phyloP scores from a whole-genome alignment of 495 filamentous ascomycete species.

The Tetracladium setigerum region DNA sequence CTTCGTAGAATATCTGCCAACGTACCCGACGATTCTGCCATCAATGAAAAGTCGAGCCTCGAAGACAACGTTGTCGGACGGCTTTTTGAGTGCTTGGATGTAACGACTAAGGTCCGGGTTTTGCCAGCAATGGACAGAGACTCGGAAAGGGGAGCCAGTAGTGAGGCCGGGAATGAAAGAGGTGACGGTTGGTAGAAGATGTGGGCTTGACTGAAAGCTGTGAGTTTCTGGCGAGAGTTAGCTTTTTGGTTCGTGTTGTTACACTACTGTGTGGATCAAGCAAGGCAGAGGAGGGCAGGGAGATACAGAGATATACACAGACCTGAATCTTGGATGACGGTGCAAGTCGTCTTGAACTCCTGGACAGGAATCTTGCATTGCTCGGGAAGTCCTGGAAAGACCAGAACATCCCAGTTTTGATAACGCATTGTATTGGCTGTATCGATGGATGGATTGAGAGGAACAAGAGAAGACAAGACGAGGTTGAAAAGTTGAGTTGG shows the following conservation, averaged over 20 bases:
- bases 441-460: background rate
- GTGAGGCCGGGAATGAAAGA: conserved; percentile 68
- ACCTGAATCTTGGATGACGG: conserved; percentile 62
- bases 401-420: conserved; percentile 77
- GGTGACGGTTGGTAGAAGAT: conserved; percentile 60
- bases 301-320: too few relatives aligned
- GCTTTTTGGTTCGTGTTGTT: background rate
- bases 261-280: background rate
- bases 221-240: conserved; percentile 15
- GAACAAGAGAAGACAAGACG: background rate
- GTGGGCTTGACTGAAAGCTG: conserved; percentile 24
- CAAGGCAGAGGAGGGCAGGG: background rate
- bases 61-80: conserved; percentile 52
- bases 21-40: conserved; percentile 58
- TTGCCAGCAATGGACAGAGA: conserved; percentile 81
- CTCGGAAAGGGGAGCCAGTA: conserved; percentile 53
- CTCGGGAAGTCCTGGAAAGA: conserved; percentile 71
- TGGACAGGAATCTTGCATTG: conserved; percentile 61
- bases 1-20: background rate
- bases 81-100: conserved; percentile 51
- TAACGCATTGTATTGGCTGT: conserved; percentile 58
- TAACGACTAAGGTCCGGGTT: conserved; percentile 54
- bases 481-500: background rate
- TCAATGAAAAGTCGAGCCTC: conserved; percentile 67
- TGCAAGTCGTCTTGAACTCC: conserved; percentile 82